phyloP scores from a whole-genome alignment of 2,329 filamentous ascomycete genomes.

The Diatrype stigma region DNA sequence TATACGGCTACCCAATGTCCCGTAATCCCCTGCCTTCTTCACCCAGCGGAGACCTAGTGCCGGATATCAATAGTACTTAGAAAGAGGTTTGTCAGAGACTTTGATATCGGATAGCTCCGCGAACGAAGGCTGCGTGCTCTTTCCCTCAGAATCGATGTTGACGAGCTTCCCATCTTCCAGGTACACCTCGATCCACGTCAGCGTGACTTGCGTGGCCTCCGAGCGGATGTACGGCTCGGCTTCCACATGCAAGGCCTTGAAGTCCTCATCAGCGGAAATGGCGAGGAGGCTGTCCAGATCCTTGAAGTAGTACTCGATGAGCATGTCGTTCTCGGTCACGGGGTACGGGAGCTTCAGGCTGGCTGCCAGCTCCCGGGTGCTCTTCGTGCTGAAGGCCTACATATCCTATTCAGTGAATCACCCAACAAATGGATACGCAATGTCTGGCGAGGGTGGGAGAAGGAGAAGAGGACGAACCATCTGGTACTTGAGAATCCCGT shows the following conservation, averaged over 20 bases:
- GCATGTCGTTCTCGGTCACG: slow-evolving; percentile 8
- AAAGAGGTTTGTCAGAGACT: slow-evolving; percentile 4
- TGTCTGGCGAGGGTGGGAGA: no score
- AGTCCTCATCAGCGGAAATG: slow-evolving; percentile 12
- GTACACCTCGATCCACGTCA: slow-evolving; percentile 13
- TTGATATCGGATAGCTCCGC: slow-evolving; percentile 10
- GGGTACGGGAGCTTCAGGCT: slow-evolving; percentile 12
- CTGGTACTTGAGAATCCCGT: slow-evolving; percentile 9
- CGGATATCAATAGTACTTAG: slow-evolving; percentile 11
- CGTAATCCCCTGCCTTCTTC: no score
- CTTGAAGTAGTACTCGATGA: slow-evolving; percentile 17
- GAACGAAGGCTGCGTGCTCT: slow-evolving; percentile 10
- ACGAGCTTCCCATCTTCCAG: slow-evolving; percentile 11
- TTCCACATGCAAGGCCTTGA: slow-evolving; percentile 11
- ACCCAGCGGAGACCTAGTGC: no score
- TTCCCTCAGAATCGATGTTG: slow-evolving; percentile 6
- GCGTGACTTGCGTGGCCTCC: slow-evolving; percentile 1
- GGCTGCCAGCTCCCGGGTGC: slow-evolving; percentile 4
- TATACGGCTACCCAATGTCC: no score
- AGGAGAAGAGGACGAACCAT: slow-evolving; percentile 1
- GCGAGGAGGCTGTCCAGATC: slow-evolving; percentile 7
- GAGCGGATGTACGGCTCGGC: slow-evolving; percentile 8
- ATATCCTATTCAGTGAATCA: not conserved
- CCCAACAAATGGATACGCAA: no score
- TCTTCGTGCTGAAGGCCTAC: slow-evolving; percentile 9